A percentile compares a stretch with the other conserved stretches of the same genome.
Conservation (phyloP, 495 filamentous ascomycete genomes). For the Mytilinidion resinicola region DNA sequence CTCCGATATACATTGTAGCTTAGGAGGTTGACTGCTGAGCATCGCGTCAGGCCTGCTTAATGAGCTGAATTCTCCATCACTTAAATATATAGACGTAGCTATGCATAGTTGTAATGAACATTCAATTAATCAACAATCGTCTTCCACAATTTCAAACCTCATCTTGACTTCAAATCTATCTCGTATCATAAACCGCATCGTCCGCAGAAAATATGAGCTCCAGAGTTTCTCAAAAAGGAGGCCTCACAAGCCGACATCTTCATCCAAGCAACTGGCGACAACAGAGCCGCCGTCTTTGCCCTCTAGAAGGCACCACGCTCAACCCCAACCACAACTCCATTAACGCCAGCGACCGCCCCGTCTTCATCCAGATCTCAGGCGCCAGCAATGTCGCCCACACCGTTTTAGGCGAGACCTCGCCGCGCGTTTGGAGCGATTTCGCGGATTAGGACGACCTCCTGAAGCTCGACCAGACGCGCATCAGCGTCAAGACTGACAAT, state of each 20-base stretch:
- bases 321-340: background rate
- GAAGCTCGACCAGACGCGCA: background rate
- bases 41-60: too few species aligned
- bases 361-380: slow-evolving; percentile 1
- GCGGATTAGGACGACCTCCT: background rate
- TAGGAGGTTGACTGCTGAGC: too few species aligned
- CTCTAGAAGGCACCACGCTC: background rate
- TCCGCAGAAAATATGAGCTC: background rate
- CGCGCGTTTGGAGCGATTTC: background rate
- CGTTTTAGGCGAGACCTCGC: background rate
- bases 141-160: too few species aligned
- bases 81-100: too few species aligned
- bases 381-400: background rate
- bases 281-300: background rate
- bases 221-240: slow-evolving; percentile 1
- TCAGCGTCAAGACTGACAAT: background rate
- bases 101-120: too few species aligned
- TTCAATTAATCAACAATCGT: too few species aligned
- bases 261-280: slow-evolving; percentile 1
- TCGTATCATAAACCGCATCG: too few species aligned
- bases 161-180: too few species aligned
- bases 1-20: too few species aligned
- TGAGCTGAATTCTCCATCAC: too few species aligned
- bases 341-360: background rate
- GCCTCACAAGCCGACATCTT: slow-evolving; percentile 9